Evolutionary conservation across 352 stramenopile species (phyloP).

Genomic region (Globisporangium parvum): DNA sequence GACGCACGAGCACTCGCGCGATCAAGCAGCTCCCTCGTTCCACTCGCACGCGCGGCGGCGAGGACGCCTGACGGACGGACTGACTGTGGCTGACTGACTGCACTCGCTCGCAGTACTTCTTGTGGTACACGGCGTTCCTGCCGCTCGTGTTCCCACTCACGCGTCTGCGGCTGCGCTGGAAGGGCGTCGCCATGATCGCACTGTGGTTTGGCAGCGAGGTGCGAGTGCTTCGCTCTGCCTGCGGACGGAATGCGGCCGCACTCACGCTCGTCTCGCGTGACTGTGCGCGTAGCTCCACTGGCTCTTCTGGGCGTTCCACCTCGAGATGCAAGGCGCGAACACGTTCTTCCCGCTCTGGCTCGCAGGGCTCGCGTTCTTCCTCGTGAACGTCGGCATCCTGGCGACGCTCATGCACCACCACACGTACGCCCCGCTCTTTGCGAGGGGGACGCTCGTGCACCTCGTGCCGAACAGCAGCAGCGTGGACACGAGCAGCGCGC

Average conservation of each 20-base stretch:
- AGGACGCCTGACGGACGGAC: neutral
- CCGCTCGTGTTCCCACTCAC: slow-evolving; percentile 82
- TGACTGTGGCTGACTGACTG: neutral
- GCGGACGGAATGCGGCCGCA: no score
- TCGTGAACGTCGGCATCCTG: slow-evolving; percentile 79
- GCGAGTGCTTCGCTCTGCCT: no score
- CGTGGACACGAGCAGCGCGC: neutral
- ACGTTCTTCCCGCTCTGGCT: slow-evolving; percentile 89
- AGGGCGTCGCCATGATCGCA: slow-evolving; percentile 52
- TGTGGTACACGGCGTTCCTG: slow-evolving; percentile 95
- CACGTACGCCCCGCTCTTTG: slow-evolving; percentile 54
- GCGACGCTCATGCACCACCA: slow-evolving; percentile 67
- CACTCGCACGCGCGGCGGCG: no score
- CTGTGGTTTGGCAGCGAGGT: slow-evolving; percentile 72
- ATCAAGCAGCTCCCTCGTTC: neutral
- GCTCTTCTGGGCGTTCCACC: slow-evolving; percentile 85
- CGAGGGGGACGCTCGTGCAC: slow-evolving; percentile 30
- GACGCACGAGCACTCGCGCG: no score
- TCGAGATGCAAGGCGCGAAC: slow-evolving; percentile 89
- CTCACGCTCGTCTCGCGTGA: no score
- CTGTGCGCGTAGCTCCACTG: slow-evolving; percentile 56
- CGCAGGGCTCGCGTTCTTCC: slow-evolving; percentile 85
- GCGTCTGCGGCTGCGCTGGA: slow-evolving; percentile 55
- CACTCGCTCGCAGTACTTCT: slow-evolving; percentile 91
- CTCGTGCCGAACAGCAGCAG: slow-evolving; percentile 18